Evolutionary conservation across 345 rosid species (phyloP), one percentile per base, ranked within the genome.

Genomic region (Odontarrhena argentea): DNA sequence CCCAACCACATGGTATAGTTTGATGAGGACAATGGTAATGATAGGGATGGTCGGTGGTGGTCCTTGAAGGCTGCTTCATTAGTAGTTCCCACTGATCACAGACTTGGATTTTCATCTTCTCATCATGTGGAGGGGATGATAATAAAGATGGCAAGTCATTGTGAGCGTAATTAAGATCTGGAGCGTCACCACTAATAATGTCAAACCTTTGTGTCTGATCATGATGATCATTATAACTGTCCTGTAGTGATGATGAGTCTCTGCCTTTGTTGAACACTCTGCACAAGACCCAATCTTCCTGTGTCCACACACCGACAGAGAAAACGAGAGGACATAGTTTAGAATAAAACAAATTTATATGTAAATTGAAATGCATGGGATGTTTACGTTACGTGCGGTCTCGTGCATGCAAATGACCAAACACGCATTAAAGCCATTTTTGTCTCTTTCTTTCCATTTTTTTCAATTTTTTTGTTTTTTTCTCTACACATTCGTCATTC

Each of bases 211-310:
- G 68, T 11, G 64, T 67, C 45, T 60, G 55, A 25, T 58, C 43
- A 40, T 60, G 55, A 25, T 58, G 50, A 40, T 60, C 63, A 67
- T 13, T 22, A 44, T 34, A 7, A 55, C 40, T 64, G 52, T 73
- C 68, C 36, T 66, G 61, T 49, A 22, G 40, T 12, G 61, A 18
- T 12, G 61, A 18, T 53, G 68, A 52, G 61, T 73, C 83, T 61
- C 80, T 85, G 78, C 88, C 67, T 77, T 89, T 87, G 79, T 86
- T 84, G 58, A 93, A 89, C 24, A 89, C 98, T 78, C 98, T 81
- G 69, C 97, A 93, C 46, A 93, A 47, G 13, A 89, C 98, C 98
- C 98, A 93, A 42, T 93, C 98, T 81, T 93, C 98, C 98, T 93
- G 82, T 89, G 79, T 59, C 46, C 77, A 73, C 49, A 67, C 68